Evolutionary conservation across 2,329 filamentous ascomycete species (phyloP).

Genomic region (Cladosporium sp.): DNA sequence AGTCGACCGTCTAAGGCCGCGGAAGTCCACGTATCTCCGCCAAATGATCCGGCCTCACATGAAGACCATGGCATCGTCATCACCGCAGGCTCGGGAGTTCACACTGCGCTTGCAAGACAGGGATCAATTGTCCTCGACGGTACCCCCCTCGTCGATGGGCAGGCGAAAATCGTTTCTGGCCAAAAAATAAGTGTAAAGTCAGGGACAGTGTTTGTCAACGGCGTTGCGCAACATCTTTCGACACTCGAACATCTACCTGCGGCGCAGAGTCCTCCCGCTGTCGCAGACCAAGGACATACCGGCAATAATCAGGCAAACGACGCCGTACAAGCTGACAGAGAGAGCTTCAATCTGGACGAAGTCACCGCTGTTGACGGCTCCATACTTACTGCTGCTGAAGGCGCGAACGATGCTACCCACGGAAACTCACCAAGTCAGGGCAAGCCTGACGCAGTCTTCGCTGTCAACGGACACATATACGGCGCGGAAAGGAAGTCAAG

Average conservation of each 20-base stretch:
- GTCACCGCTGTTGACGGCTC: background rate
- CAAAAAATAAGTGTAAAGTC: background rate
- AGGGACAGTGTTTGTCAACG: background rate
- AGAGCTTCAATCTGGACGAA: background rate
- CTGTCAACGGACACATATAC: background rate
- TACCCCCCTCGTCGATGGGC: background rate
- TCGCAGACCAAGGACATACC: background rate
- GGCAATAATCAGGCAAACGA: background rate
- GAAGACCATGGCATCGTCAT: background rate
- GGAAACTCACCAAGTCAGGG: background rate
- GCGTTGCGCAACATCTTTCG: background rate
- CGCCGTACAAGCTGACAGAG: background rate
- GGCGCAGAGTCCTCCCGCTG: background rate
- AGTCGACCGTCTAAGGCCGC: background rate
- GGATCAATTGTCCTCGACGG: background rate
- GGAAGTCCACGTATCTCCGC: background rate
- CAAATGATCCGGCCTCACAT: background rate
- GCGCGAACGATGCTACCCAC: background rate
- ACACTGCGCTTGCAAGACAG: background rate
- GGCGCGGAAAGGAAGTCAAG: background rate
- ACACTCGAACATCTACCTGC: background rate
- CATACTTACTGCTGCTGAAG: background rate
- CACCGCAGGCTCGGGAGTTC: background rate
- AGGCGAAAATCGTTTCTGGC: background rate
- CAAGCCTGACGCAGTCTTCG: background rate